Evolutionary conservation across 352 stramenopile species (phyloP), one percentile per base, ranked within the genome.

Genomic region (Saprolegnia parasitica): DNA sequence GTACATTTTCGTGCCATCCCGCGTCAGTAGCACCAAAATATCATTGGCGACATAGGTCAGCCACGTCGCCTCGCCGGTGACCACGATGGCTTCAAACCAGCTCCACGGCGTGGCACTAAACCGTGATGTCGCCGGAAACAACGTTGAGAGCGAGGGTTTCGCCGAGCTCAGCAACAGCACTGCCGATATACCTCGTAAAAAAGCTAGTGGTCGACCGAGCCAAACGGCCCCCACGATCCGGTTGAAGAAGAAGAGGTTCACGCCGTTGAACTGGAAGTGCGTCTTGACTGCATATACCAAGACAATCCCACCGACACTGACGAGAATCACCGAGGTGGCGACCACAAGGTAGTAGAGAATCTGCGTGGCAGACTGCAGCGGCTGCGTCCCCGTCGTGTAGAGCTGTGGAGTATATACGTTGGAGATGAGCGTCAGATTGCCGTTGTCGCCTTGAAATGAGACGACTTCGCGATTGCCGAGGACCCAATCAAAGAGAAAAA

Each of bases 41-140:
- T 67, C 61, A 11, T 67, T 26, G 4, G n/a, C 18, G 40, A 21
- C 10, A 18, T 67, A 67, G 1, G 40, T 29, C 1, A 67, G 13
- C 61, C 61, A 67, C 6, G 61, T 67, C 0, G 61, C 61, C 32
- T 67, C 61, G 5, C 61, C 61, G 16, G 61, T n/a, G 1, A 67
- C 8, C 3, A 67, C 26, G 2, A 56, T 16, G 24, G 61, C 56
- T 21, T 9, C 15, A 1, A 67, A 4, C 49, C 23, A 55, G 20
- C 8, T 16, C 5, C 61, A 39, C 1, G 61, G 61, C 13, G 40
- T 46, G 3, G 26, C 11, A 35, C 4, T 2, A 5, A 56, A 9
- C 23, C 61, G 32, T 10, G 29, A 18, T 10, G 13, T 5, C 3
- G 39, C 20, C 2, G 29, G 5, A 11, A 15, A 11, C 0, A 5